Percentiles rank a stretch among this genome's conserved stretches.
phyloP scores from a whole-genome alignment of 495 filamentous ascomycete genomes.

The Bacidia rubella region DNA sequence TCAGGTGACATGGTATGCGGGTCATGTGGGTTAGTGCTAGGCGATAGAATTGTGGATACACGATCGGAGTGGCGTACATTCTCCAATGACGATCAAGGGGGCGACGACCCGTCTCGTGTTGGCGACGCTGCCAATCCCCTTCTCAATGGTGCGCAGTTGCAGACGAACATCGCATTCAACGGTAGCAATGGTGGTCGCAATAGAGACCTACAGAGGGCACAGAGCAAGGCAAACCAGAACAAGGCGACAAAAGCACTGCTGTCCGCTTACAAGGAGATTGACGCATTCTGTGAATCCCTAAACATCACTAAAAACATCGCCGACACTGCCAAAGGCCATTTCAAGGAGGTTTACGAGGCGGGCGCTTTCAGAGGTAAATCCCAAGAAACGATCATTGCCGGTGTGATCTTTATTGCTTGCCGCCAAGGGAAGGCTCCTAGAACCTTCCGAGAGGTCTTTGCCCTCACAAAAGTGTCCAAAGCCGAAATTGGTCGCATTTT shows the following conservation, averaged over 20 bases:
- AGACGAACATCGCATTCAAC: slow-evolving; percentile 75
- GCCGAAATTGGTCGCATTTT: slow-evolving; percentile 96
- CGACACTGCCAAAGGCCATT: slow-evolving; percentile 83
- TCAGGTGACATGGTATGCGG: slow-evolving; percentile 86
- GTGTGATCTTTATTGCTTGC: slow-evolving; percentile 94
- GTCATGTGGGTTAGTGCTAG: slow-evolving; percentile 82
- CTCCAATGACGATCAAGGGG: slow-evolving; percentile 86
- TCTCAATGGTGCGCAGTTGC: slow-evolving; percentile 80
- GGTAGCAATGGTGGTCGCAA: slow-evolving; percentile 51
- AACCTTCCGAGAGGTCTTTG: slow-evolving; percentile 85
- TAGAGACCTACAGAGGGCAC: slow-evolving; percentile 72
- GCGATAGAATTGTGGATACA: slow-evolving; percentile 82
- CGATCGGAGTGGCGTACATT: slow-evolving; percentile 98
- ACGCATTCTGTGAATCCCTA: slow-evolving; percentile 72
- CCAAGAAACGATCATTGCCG: slow-evolving; percentile 83
- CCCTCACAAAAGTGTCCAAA: slow-evolving; percentile 83
- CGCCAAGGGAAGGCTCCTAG: slow-evolving; percentile 75
- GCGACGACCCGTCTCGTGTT: slow-evolving; percentile 94
- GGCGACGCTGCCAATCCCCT: slow-evolving; percentile 80
- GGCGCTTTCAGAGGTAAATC: slow-evolving; percentile 93
- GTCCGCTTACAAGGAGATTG: slow-evolving; percentile 80
- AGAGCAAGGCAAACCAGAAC: slow-evolving; percentile 73
- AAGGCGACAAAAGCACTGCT: slow-evolving; percentile 71
- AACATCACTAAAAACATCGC: slow-evolving; percentile 65
- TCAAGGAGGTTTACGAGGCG: slow-evolving; percentile 81